These are phyloP conservation scores for Zoysia matrella DNA, from an alignment of 202 grass and related monocot genomes.

Conservation along the genomic window DNA sequence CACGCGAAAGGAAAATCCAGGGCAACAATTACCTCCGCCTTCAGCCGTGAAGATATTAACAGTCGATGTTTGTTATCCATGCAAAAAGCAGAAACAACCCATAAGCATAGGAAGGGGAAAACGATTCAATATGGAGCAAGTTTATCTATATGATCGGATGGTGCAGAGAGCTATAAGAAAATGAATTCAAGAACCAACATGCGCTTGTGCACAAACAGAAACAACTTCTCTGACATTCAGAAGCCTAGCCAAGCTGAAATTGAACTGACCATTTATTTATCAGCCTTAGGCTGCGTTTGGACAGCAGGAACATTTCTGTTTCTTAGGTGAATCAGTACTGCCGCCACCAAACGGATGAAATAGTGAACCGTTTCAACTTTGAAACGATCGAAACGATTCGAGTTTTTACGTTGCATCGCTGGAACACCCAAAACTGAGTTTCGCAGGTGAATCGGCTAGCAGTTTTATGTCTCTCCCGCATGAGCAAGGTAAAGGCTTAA, in stretches of 20 bases:
- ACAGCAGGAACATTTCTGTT: too few relatives aligned
- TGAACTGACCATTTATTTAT: not conserved
- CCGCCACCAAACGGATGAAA: too few relatives aligned
- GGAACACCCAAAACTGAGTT: too few relatives aligned
- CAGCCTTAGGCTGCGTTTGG: too few relatives aligned
- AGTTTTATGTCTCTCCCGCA: too few relatives aligned
- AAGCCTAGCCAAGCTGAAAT: slow-evolving; percentile 10
- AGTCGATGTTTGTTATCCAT: slow-evolving; percentile 27
- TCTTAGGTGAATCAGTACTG: too few relatives aligned
- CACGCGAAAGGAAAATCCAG: slow-evolving; percentile 19
- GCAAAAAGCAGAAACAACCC: slow-evolving; percentile 37
- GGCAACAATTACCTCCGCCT: slow-evolving; percentile 46
- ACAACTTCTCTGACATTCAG: not conserved
- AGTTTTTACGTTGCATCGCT: too few relatives aligned
- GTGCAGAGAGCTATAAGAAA: not conserved
- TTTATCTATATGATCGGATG: not conserved
- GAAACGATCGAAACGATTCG: too few relatives aligned
- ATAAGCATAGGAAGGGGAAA: slow-evolving; percentile 49
- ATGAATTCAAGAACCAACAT: not conserved
- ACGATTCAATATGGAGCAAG: slow-evolving; percentile 1
- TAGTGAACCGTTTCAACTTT: too few relatives aligned
- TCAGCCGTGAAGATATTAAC: slow-evolving; percentile 20
- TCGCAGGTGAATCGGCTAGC: too few relatives aligned
- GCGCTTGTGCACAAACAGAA: not conserved
- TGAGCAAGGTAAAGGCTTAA: too few relatives aligned